Evolutionary conservation across 108 stramenopile genomes (phyloP).

Genomic region (Cylindrotheca fusiformis): DNA sequence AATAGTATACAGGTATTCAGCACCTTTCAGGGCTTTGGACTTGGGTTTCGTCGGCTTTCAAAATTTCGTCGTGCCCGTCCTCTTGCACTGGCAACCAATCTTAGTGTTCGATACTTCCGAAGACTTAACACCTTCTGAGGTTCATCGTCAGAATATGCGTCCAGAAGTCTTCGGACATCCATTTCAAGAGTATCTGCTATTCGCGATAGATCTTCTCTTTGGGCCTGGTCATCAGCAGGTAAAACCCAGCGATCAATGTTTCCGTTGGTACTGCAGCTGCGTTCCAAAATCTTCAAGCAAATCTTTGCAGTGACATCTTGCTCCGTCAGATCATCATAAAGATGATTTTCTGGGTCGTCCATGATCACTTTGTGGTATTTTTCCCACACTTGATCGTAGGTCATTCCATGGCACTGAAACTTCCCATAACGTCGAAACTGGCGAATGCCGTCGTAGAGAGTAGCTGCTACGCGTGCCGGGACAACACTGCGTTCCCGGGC

Average conservation of each 20-base stretch:
- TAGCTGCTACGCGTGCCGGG: constrained; percentile 77
- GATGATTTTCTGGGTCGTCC: constrained; percentile 37
- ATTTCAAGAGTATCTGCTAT: constrained; percentile 40
- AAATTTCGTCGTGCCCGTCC: too few species aligned
- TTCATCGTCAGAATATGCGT: too few species aligned
- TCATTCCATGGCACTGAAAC: constrained; percentile 82
- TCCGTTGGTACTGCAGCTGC: constrained; percentile 84
- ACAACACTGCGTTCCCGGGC: constrained; percentile 84
- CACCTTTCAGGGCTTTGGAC: too few species aligned
- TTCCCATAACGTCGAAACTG: constrained; percentile 74
- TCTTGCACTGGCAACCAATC: too few species aligned
- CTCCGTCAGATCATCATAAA: constrained; percentile 51
- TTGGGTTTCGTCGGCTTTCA: too few species aligned
- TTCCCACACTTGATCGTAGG: constrained; percentile 92
- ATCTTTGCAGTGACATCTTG: constrained; percentile 76
- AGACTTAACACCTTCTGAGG: too few species aligned
- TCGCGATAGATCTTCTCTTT: constrained; percentile 14
- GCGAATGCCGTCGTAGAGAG: constrained; percentile 89
- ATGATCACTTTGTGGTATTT: constrained; percentile 79
- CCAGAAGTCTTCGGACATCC: constrained; percentile 42
- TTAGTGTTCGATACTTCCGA: too few species aligned
- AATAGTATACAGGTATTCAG: too few species aligned
- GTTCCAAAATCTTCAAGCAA: constrained; percentile 88
- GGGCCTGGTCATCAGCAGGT: background rate
- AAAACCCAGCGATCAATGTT: constrained; percentile 70